Evolutionary conservation across 2,329 filamentous ascomycete species (phyloP).

Genomic region (Venturia aucupariae): DNA sequence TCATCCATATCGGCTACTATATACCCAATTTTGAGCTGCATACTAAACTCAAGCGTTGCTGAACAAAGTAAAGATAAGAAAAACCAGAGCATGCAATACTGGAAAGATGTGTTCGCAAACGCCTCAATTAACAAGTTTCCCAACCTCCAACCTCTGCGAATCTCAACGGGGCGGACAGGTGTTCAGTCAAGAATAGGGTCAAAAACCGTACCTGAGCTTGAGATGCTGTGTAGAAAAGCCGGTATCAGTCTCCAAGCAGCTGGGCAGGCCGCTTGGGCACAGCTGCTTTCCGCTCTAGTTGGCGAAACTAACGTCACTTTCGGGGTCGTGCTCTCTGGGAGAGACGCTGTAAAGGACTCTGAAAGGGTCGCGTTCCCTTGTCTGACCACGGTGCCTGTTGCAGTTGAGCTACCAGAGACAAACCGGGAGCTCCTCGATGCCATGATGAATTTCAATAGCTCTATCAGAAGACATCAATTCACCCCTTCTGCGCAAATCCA

Average conservation of each 20-base stretch:
- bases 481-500: slow-evolving; percentile 64
- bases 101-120: slow-evolving; percentile 47
- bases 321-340: slow-evolving; percentile 70
- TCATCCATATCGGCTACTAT: slow-evolving; percentile 28
- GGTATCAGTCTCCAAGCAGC: slow-evolving; percentile 69
- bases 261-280: slow-evolving; percentile 69
- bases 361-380: slow-evolving; percentile 62
- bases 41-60: slow-evolving; percentile 31
- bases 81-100: slow-evolving; percentile 44
- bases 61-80: slow-evolving; percentile 16
- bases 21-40: slow-evolving; percentile 18
- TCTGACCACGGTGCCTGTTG: slow-evolving; percentile 69
- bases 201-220: slow-evolving; percentile 39
- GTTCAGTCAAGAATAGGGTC: not conserved
- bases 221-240: slow-evolving; percentile 43
- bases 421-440: slow-evolving; percentile 49
- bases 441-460: slow-evolving; percentile 58
- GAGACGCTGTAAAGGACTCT: slow-evolving; percentile 42
- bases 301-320: slow-evolving; percentile 68
- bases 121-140: slow-evolving; percentile 64
- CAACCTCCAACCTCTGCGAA: slow-evolving; percentile 54
- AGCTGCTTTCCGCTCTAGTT: slow-evolving; percentile 64
- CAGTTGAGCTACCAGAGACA: slow-evolving; percentile 45
- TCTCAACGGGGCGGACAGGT: not conserved
- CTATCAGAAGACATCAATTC: slow-evolving; percentile 61